These are phyloP conservation scores for Leishmania lainsoni DNA, from an alignment of 208 protist genomes.

Conservation along the genomic window DNA sequence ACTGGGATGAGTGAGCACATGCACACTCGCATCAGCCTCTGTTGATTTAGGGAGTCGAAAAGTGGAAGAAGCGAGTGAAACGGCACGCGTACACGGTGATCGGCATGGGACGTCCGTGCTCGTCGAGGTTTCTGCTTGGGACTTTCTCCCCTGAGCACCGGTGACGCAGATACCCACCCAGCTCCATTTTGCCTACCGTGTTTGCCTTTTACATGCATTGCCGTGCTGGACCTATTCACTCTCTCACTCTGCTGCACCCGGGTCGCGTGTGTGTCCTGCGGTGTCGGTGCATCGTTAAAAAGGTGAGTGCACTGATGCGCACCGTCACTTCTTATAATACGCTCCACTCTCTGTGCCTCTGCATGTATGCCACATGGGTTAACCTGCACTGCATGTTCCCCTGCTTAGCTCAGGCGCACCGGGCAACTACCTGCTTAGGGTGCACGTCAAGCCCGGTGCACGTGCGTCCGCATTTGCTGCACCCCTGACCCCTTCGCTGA, in stretches of 20 bases:
- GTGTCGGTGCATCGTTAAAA: background rate
- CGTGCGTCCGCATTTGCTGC: conserved; percentile 42
- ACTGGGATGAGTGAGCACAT: background rate
- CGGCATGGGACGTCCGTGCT: background rate
- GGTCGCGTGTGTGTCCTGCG: background rate
- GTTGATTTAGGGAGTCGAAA: background rate
- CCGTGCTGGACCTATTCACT: background rate
- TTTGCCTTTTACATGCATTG: background rate
- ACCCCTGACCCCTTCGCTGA: conserved; percentile 26
- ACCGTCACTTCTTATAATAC: background rate
- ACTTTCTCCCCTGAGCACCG: background rate
- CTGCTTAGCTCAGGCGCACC: conserved; percentile 52
- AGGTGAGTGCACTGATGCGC: too few species aligned
- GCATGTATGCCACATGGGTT: background rate
- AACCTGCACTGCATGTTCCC: conserved; percentile 42
- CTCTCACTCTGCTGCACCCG: background rate
- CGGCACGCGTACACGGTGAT: background rate
- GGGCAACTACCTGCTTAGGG: conserved; percentile 48
- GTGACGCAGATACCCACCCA: background rate
- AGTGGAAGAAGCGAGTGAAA: background rate
- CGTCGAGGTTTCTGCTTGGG: background rate
- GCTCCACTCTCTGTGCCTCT: background rate
- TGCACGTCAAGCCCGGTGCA: conserved; percentile 83
- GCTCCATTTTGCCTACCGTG: background rate
- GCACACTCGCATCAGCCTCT: background rate